Conservation (phyloP, 163 green algal species). For the Scenedesmus sp. region DNA sequence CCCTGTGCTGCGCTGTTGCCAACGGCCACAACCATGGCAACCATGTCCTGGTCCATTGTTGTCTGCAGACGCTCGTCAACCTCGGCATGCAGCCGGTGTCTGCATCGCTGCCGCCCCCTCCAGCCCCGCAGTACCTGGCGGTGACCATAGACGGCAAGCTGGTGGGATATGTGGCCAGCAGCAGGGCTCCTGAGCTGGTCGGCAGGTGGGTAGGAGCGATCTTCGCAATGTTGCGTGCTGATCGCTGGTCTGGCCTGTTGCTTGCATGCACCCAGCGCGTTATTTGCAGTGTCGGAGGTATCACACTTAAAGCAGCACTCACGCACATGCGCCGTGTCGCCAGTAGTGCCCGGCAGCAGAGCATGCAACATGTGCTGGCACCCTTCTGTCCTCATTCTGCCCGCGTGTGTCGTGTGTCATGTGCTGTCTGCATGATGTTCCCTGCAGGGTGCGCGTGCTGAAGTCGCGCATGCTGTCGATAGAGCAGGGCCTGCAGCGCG, state of each 20-base stretch:
- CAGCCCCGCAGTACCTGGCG: conserved; percentile 72
- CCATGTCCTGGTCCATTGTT: background rate
- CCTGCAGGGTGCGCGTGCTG: conserved; percentile 77
- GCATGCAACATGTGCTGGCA: conserved; percentile 4
- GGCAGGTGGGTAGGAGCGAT: conserved; percentile 40
- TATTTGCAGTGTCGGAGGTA: too few relatives aligned
- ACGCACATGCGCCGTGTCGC: too few relatives aligned
- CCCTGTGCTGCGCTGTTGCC: background rate
- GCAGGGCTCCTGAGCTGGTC: conserved; percentile 25
- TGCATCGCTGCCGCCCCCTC: conserved; percentile 58
- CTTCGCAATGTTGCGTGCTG: background rate
- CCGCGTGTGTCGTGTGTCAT: background rate
- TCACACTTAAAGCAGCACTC: too few relatives aligned
- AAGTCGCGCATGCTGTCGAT: conserved; percentile 81
- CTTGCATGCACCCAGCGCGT: too few relatives aligned
- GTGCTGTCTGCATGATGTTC: background rate
- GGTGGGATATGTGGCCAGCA: conserved; percentile 76
- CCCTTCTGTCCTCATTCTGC: background rate
- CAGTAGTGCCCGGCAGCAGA: background rate
- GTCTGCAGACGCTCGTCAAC: conserved; percentile 68
- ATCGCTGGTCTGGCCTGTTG: background rate
- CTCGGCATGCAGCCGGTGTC: conserved; percentile 81
- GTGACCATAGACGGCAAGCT: conserved; percentile 92
- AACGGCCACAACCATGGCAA: background rate
- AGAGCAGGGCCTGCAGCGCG: background rate